phyloP scores from a whole-genome alignment of 73 alveolate species.

The Stentor roeselii region DNA sequence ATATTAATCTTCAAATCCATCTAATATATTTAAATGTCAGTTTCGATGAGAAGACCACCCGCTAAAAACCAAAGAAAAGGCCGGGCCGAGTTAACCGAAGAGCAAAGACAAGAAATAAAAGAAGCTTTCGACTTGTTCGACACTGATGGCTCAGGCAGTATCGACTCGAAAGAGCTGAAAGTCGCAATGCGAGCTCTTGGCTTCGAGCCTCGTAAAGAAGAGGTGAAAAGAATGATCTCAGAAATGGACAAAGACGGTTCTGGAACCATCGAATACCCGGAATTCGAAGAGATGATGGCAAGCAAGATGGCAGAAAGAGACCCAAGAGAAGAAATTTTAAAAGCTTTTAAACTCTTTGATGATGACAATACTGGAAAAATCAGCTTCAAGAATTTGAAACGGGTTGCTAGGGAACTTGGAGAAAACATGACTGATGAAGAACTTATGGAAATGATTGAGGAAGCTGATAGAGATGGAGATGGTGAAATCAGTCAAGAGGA shows the following conservation, averaged over 20 bases:
- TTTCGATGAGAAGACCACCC: slow-evolving; percentile 14
- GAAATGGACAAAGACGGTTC: slow-evolving; percentile 90
- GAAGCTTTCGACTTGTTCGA: slow-evolving; percentile 83
- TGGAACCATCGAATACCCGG: slow-evolving; percentile 86
- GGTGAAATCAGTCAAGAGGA: slow-evolving; percentile 85
- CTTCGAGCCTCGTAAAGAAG: slow-evolving; percentile 98
- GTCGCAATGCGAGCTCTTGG: slow-evolving; percentile 99
- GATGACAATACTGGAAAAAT: slow-evolving; percentile 91
- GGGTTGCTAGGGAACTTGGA: slow-evolving; percentile 79
- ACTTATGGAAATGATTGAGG: slow-evolving; percentile 85
- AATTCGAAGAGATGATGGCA: slow-evolving; percentile 87
- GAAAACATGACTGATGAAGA: slow-evolving; percentile 85
- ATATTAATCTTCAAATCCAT: too few relatives aligned
- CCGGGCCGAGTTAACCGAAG: slow-evolving; percentile 73
- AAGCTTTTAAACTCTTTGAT: slow-evolving; percentile 92
- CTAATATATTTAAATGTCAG: slow-evolving; percentile 15
- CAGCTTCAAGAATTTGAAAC: slow-evolving; percentile 66
- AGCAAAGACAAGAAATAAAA: slow-evolving; percentile 69
- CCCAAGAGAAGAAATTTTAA: slow-evolving; percentile 89
- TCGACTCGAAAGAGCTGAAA: slow-evolving; percentile 94
- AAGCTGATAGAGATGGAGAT: slow-evolving; percentile 88
- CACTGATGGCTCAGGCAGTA: slow-evolving; percentile 89
- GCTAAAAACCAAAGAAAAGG: slow-evolving; percentile 39
- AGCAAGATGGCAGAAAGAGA: slow-evolving; percentile 90
- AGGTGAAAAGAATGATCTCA: slow-evolving; percentile 77